These are phyloP conservation scores for Brassica hybrid DNA, from an alignment of 441 rosid species.

Conservation along the genomic window DNA sequence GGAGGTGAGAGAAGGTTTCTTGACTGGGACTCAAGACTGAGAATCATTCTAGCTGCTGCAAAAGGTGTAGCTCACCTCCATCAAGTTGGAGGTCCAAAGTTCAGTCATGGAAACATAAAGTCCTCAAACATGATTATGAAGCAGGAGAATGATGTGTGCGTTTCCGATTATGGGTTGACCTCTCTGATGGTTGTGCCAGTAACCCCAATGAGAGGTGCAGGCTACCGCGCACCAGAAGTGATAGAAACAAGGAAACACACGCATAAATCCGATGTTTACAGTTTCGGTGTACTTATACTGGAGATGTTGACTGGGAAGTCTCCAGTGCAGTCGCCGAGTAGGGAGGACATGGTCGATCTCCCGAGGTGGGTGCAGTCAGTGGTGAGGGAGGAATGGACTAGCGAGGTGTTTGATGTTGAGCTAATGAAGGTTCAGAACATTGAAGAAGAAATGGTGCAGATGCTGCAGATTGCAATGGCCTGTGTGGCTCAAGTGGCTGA, in stretches of 20 bases:
- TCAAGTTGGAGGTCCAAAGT: constrained; percentile 57
- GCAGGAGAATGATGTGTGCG: constrained; percentile 52
- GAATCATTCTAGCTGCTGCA: constrained; percentile 58
- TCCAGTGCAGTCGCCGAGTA: constrained; percentile 62
- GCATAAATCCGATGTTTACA: constrained; percentile 69
- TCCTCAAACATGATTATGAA: constrained; percentile 67
- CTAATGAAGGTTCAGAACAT: constrained; percentile 68
- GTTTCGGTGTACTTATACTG: constrained; percentile 72
- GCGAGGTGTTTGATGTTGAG: constrained; percentile 76
- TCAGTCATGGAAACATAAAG: constrained; percentile 71
- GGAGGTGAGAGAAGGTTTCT: constrained; percentile 58
- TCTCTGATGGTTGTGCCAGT: constrained; percentile 60
- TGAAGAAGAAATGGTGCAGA: constrained; percentile 81
- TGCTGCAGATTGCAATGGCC: constrained; percentile 75
- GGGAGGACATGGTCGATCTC: constrained; percentile 73
- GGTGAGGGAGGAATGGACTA: constrained; percentile 81
- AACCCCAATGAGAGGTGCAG: constrained; percentile 52
- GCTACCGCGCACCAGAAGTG: constrained; percentile 76
- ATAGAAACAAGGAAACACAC: constrained; percentile 65
- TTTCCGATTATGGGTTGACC: constrained; percentile 63
- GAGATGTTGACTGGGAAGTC: constrained; percentile 78
- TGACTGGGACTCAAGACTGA: constrained; percentile 69
- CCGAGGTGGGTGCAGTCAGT: constrained; percentile 88
- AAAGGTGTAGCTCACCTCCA: constrained; percentile 70
- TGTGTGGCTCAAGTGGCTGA: constrained; percentile 68